Base-by-base conservation (phyloP, 495 filamentous ascomycete species). In the Tricharina praecox region DNA sequence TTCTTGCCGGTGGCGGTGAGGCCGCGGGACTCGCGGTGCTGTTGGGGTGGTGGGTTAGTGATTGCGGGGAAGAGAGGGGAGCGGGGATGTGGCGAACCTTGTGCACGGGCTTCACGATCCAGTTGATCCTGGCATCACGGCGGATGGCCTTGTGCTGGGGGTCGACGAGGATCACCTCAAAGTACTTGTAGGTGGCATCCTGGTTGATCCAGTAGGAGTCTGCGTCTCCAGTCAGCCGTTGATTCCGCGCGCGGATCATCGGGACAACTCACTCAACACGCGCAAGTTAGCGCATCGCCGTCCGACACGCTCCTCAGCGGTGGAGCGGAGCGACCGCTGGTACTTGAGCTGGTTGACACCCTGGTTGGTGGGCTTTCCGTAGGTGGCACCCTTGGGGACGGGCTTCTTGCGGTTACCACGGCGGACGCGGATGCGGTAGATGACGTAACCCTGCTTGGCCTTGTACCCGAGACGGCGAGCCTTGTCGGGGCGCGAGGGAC, bases 151-250 rank as follows among this genome's bases (percentile, higher is more conserved):
- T 96, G 82, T 99, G 90, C 73, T 92, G 79, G 64, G 90, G 92
- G 74, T 99, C 90, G 66, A 99, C 92, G 59, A 95, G 82, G 74
- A 99, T 95, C 68, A 99, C 78, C 72, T 99, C 90, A 73, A 76
- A 99, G 79, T 96, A 99, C 77, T 99, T 99, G 83, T 96, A 99
- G 70, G 90, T 96, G 47, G 87, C 94, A 75, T 99, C 90, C 76
- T 99, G 90, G 78, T 99, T 99, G 79, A 96, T 85, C 90, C 90
- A 99, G 85, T 99, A 99, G 58, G 86, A 94, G 77, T 96, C 55
- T 58, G 15, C 20, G 5, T 43, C 40, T n/a, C n/a, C n/a, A n/a
- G n/a, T n/a, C n/a, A n/a, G n/a, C n/a, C n/a, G n/a, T n/a, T n/a
- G n/a, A n/a, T n/a, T n/a, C n/a, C n/a, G n/a, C n/a, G n/a, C n/a